Evolutionary conservation across 1,284 basidiomycete genomes (phyloP).

Genomic region (Ganoderma sinense): DNA sequence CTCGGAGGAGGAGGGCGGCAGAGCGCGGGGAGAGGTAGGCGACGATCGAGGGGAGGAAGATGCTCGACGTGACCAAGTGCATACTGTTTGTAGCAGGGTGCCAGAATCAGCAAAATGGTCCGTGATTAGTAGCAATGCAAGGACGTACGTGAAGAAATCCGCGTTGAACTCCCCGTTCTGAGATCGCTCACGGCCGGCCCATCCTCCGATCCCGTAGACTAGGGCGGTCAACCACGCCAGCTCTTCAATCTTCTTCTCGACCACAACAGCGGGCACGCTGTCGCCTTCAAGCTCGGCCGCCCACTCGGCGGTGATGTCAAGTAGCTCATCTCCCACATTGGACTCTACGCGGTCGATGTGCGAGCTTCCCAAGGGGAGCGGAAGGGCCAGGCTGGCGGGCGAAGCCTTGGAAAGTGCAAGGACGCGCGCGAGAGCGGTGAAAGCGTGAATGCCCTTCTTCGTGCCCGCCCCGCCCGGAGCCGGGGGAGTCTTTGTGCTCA

Average conservation of each 20-base stretch:
- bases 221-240: conserved; percentile 46
- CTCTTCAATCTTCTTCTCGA: conserved; percentile 52
- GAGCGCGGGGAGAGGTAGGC: conserved; percentile 37
- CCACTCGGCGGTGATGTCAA: conserved; percentile 58
- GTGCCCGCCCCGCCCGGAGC: background rate
- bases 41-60: conserved; percentile 50
- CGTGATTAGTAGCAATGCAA: background rate
- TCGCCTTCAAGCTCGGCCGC: conserved; percentile 39
- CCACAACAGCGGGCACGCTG: conserved; percentile 40
- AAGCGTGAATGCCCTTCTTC: conserved; percentile 3
- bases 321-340: conserved; percentile 44
- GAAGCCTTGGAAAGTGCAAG: conserved; percentile 1
- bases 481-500: background rate
- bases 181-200: conserved; percentile 25
- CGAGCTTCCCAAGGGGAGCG: conserved; percentile 25
- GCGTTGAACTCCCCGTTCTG: conserved; percentile 42
- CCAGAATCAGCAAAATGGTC: background rate
- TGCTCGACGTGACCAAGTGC: conserved; percentile 54
- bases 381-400: background rate
- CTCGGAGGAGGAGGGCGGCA: conserved; percentile 43
- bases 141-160: conserved; percentile 44
- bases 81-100: conserved; percentile 41
- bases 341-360: conserved; percentile 39
- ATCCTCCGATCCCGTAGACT: conserved; percentile 51
- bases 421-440: conserved; percentile 7